Percentiles rank a stretch among this genome's conserved stretches.
These are phyloP conservation scores for Chaetomium cochliodes DNA, from an alignment of 495 filamentous ascomycete species.

Conservation along the genomic window DNA sequence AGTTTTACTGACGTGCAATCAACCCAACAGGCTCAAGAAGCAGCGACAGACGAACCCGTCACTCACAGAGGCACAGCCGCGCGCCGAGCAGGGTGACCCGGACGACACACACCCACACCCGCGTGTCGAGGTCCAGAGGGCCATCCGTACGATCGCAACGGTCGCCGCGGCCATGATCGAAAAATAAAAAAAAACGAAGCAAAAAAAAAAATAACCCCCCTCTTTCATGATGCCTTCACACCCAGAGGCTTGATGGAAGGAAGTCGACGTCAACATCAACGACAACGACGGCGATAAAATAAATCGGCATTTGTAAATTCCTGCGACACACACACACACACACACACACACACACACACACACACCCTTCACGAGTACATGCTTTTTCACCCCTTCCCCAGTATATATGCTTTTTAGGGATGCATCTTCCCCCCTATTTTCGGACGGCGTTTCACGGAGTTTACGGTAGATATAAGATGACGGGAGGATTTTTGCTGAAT, in stretches of 20 bases:
- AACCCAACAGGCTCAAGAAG: slow-evolving; percentile 42
- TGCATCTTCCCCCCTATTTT: neutral
- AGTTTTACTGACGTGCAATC: slow-evolving; percentile 23
- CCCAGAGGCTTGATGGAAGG: neutral
- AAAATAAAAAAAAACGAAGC: too few species aligned
- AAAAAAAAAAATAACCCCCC: too few species aligned
- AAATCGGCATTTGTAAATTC: slow-evolving; percentile 11
- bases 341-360: neutral
- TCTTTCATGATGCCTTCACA: neutral
- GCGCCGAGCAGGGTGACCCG: slow-evolving; percentile 32
- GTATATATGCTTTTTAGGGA: slow-evolving; percentile 13
- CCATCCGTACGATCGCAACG: slow-evolving; percentile 29
- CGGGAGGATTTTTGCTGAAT: slow-evolving; percentile 1
- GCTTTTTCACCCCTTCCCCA: slow-evolving; percentile 4
- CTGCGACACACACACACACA: neutral
- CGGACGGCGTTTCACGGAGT: slow-evolving; percentile 14
- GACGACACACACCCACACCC: slow-evolving; percentile 30
- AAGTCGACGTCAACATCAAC: too few species aligned
- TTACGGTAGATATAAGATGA: slow-evolving; percentile 12
- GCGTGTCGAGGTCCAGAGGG: slow-evolving; percentile 35
- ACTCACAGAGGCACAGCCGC: slow-evolving; percentile 28
- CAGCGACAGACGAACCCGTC: slow-evolving; percentile 35
- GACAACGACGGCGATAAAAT: neutral
- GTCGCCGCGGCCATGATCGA: slow-evolving; percentile 11
- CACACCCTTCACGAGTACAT: slow-evolving; percentile 18